Evolutionary conservation across 2,329 filamentous ascomycete species (phyloP), one percentile per base, ranked within the genome.

Genomic region (Myotisia sp.): DNA sequence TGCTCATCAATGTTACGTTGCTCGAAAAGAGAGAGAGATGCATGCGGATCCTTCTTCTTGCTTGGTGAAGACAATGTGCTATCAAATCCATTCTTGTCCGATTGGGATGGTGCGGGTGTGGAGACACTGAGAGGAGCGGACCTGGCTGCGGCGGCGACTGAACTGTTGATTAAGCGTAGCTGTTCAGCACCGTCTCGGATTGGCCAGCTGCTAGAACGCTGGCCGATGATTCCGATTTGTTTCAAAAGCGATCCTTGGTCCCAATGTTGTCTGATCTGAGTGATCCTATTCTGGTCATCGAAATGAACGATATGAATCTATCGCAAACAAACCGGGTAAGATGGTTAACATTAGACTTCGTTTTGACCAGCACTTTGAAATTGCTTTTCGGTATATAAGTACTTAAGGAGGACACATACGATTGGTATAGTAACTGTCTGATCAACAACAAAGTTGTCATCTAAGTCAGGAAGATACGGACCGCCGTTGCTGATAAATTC

Each of bases 161-260:
- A 61, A 43, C 63, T 66, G 43, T 70, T 65, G 48, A 93, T 82
- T 49, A 93, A 63, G 48, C 74, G 76, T 46, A 79, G 68, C 62
- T 95, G 86, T 35, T 93, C 85, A 48, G 74, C 74, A 52, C 78
- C 80, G 53, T 93, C 85, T 46, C 76, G 74, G 52, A 98, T 92
- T 36, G 90, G 90, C 90, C 90, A 98, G 60, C 90, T 92, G 55
- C 79, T 81, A 37, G 82, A 83, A 35, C 79, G 78, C 53, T 77
- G 79, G 49, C 90, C 87, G 57, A 98, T 95, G 37, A 94, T 76
- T 42, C 94, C 86, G 43, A 94, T 71, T 57, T 92, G 79, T 63
- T 90, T 95, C 45, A 98, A 71, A 26, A 98, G 71, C 35, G 84
- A 79, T 41, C 77, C 86, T 59, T 98, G 90, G 55, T 98, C 90